Conservation (phyloP, 768 basidiomycete species). For the Hygrocybe punicea region DNA sequence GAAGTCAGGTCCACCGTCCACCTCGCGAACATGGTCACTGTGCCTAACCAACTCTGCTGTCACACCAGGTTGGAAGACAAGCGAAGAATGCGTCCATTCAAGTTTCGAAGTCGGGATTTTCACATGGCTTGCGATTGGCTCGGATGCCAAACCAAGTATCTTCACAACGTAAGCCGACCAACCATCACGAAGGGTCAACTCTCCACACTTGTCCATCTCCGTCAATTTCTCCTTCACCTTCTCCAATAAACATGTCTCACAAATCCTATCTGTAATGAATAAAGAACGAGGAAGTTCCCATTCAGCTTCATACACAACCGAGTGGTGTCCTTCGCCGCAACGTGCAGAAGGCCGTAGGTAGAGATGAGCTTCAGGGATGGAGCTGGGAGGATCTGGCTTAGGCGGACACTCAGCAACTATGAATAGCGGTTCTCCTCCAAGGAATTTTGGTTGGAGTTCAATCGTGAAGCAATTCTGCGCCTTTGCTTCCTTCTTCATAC, state of each 20-base stretch:
- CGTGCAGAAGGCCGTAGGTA: slow-evolving; percentile 40
- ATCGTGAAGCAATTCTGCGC: not conserved
- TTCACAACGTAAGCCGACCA: not conserved
- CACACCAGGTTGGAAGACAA: too few relatives aligned
- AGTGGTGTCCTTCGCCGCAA: slow-evolving; percentile 51
- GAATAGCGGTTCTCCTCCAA: slow-evolving; percentile 9
- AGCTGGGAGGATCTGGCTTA: slow-evolving; percentile 15
- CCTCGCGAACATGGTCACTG: too few relatives aligned
- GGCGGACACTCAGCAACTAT: slow-evolving; percentile 25
- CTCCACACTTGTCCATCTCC: not conserved
- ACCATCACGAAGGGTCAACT: not conserved
- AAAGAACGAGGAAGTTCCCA: slow-evolving; percentile 49
- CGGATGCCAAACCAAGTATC: not conserved
- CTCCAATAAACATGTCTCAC: slow-evolving; percentile 37
- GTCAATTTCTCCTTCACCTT: slow-evolving; percentile 18
- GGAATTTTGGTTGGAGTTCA: slow-evolving; percentile 1
- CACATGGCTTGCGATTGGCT: too few relatives aligned
- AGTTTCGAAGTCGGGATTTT: too few relatives aligned
- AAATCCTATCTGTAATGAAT: slow-evolving; percentile 36
- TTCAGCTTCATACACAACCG: slow-evolving; percentile 48
- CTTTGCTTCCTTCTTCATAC: too few relatives aligned
- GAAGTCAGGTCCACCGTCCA: too few relatives aligned
- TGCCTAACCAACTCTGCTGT: too few relatives aligned
- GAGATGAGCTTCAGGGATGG: slow-evolving; percentile 45
- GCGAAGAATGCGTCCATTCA: too few relatives aligned